Evolutionary conservation across 345 rosid genomes (phyloP).

Genomic region (Odontarrhena argentea): DNA sequence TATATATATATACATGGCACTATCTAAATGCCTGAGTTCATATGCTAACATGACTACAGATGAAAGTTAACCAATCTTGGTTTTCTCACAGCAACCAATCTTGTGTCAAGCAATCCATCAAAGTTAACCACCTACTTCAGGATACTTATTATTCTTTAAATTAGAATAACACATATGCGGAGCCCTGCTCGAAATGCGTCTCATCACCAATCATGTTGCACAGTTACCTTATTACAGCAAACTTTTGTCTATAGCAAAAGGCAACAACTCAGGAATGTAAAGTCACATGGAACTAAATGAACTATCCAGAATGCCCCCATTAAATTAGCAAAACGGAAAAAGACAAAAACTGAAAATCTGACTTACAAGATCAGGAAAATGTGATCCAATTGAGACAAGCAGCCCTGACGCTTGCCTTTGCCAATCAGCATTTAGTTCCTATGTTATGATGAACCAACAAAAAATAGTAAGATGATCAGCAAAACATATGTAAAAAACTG

Average conservation of each 20-base stretch:
- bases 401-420: slow-evolving; percentile 86
- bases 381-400: slow-evolving; percentile 87
- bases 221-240: slow-evolving; percentile 5
- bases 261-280: slow-evolving; percentile 13
- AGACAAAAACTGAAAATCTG: background rate
- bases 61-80: too few relatives aligned
- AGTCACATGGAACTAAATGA: slow-evolving; percentile 27
- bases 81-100: slow-evolving; percentile 15
- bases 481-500: slow-evolving; percentile 12
- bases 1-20: slow-evolving; percentile 1
- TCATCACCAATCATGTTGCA: slow-evolving; percentile 19
- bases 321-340: slow-evolving; percentile 3
- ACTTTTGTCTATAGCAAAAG: slow-evolving; percentile 4
- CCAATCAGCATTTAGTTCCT: slow-evolving; percentile 94
- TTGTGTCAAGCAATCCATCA: slow-evolving; percentile 18
- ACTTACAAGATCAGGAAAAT: slow-evolving; percentile 95
- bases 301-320: background rate
- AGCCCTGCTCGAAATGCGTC: background rate
- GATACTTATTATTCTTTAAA: slow-evolving; percentile 17
- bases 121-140: slow-evolving; percentile 32
- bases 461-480: slow-evolving; percentile 2
- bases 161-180: slow-evolving; percentile 24
- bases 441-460: slow-evolving; percentile 29
- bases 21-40: slow-evolving; percentile 17
- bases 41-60: slow-evolving; percentile 23